Conservation (phyloP, 2,329 filamentous ascomycete species). For the Bipolaris sorokiniana region DNA sequence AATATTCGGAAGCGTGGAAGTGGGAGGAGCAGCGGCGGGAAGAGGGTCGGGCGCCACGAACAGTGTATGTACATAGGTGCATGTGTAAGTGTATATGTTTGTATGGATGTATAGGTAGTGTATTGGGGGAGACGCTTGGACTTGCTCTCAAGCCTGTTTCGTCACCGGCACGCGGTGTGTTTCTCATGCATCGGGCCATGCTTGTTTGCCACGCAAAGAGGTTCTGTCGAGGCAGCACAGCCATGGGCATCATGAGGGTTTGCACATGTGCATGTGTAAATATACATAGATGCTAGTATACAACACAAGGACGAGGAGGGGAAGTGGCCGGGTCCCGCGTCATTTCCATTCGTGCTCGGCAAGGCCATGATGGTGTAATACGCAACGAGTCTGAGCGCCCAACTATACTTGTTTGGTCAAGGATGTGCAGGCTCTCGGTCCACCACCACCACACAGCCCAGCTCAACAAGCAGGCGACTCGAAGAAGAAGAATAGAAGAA, state of each 20-base stretch:
- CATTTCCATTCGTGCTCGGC: slow-evolving; percentile 14
- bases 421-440: slow-evolving; percentile 15
- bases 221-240: background rate
- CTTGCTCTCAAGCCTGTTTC: slow-evolving; percentile 1
- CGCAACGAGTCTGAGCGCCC: slow-evolving; percentile 5
- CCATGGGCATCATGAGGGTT: too few species aligned
- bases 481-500: background rate
- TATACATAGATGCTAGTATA: background rate
- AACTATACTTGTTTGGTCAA: slow-evolving; percentile 18
- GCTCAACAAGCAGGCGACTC: slow-evolving; percentile 17
- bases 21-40: slow-evolving; percentile 1
- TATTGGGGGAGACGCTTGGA: background rate
- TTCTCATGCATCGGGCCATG: slow-evolving; percentile 9
- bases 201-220: slow-evolving; percentile 8
- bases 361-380: slow-evolving; percentile 25
- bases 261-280: background rate
- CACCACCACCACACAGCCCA: slow-evolving; percentile 16
- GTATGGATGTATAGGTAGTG: background rate
- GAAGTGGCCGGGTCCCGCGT: background rate
- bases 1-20: slow-evolving; percentile 1
- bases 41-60: background rate
- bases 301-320: background rate
- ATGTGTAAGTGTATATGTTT: background rate
- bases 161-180: slow-evolving; percentile 10
- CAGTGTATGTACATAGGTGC: background rate